phyloP scores from a whole-genome alignment of 306 rosid genomes.

The Boehmeria nivea region DNA sequence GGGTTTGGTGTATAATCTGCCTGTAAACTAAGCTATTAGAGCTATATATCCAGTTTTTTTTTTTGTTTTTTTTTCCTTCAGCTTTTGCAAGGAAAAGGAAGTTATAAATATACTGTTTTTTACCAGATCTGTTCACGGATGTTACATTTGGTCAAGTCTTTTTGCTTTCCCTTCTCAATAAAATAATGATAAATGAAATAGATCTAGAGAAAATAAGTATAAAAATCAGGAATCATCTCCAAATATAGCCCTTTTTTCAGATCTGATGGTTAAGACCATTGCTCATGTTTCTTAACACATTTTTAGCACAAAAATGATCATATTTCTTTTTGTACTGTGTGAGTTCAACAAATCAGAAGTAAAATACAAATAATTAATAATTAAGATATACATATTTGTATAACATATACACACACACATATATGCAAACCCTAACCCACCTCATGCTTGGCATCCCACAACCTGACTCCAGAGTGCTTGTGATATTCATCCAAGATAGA shows the following conservation, averaged over 20 bases:
- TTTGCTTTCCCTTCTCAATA: not conserved
- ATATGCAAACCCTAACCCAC: constrained; percentile 24
- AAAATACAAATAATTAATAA: not conserved
- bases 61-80: constrained; percentile 15
- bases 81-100: constrained; percentile 53
- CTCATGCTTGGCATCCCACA: constrained; percentile 97
- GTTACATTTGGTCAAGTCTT: constrained; percentile 21
- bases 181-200: constrained; percentile 17
- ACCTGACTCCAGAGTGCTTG: constrained; percentile 47
- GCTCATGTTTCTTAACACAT: no score
- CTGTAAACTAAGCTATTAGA: no score
- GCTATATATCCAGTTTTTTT: no score
- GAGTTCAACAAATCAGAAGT: not conserved
- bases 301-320: constrained; percentile 32
- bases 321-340: constrained; percentile 11
- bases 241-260: constrained; percentile 48
- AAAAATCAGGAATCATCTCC: not conserved
- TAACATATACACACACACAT: not conserved
- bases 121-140: constrained; percentile 52
- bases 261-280: constrained; percentile 42
- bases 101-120: constrained; percentile 15
- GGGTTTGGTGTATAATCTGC: no score
- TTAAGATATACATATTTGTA: not conserved
- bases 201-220: constrained; percentile 1
- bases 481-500: constrained; percentile 64